phyloP scores from a whole-genome alignment of 306 rosid species.

The Dicorynia guianensis region DNA sequence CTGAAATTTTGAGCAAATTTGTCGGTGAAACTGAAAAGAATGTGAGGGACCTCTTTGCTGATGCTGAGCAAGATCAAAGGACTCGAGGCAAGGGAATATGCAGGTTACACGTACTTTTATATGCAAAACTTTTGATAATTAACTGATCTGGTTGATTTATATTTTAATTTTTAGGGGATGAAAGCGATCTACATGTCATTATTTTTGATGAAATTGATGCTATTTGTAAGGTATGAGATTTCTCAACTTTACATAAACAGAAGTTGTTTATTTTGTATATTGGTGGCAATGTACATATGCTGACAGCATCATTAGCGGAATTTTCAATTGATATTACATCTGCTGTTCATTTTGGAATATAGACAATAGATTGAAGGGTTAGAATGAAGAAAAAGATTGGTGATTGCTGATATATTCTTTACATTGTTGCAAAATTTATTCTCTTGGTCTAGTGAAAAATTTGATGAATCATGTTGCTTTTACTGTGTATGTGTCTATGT shows the following conservation, averaged over 20 bases:
- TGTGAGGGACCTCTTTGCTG: conserved; percentile 97
- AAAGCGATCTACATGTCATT: conserved; percentile 97
- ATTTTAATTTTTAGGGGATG: conserved; percentile 72
- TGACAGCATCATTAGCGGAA: background rate
- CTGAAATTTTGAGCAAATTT: conserved; percentile 95
- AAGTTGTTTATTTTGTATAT: conserved; percentile 23
- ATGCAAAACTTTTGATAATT: conserved; percentile 39
- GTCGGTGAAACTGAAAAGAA: conserved; percentile 99
- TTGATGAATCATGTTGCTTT: conserved; percentile 8
- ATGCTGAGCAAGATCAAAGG: conserved; percentile 97
- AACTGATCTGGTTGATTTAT: conserved; percentile 25
- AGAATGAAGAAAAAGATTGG: too few relatives aligned
- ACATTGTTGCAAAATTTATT: background rate
- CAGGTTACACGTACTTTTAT: conserved; percentile 21
- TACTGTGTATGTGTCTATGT: background rate
- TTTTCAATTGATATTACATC: background rate
- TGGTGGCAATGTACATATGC: conserved; percentile 32
- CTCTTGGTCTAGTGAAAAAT: background rate
- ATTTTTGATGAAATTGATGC: conserved; percentile 99
- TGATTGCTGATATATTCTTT: background rate
- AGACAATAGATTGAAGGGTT: background rate
- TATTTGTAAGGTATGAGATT: conserved; percentile 85
- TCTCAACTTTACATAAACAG: conserved; percentile 35
- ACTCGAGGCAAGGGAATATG: conserved; percentile 66
- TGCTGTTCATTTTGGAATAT: background rate